phyloP scores from a whole-genome alignment of 2,329 filamentous ascomycete genomes.

The Ustulina deusta region DNA sequence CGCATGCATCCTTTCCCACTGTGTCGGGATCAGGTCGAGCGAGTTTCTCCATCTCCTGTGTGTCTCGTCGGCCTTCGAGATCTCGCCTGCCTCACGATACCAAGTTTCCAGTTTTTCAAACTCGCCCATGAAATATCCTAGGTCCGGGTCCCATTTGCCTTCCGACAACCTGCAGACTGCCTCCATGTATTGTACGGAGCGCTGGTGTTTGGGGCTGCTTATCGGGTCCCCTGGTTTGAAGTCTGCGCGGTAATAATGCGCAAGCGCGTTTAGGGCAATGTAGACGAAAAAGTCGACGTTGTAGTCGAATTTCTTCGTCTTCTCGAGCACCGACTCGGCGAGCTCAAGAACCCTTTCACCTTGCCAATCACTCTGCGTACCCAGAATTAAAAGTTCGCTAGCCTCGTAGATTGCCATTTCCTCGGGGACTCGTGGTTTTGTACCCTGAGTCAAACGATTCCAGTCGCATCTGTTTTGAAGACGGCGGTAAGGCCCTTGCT shows the following conservation, averaged over 20 bases:
- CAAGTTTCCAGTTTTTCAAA: conserved; percentile 47
- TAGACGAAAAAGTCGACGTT: conserved; percentile 48
- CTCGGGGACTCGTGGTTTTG: conserved; percentile 44
- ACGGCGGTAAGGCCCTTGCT: conserved; percentile 44
- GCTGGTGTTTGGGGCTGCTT: conserved; percentile 38
- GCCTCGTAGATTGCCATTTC: conserved; percentile 46
- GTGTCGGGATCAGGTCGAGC: conserved; percentile 45
- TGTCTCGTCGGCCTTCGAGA: conserved; percentile 39
- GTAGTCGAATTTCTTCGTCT: conserved; percentile 45
- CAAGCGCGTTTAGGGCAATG: conserved; percentile 45
- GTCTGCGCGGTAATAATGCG: conserved; percentile 45
- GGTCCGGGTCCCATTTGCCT: conserved; percentile 47
- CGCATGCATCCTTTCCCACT: conserved; percentile 42
- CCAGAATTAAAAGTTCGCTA: conserved; percentile 46
- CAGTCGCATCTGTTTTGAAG: conserved; percentile 48
- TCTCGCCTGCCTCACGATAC: conserved; percentile 48
- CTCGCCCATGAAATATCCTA: conserved; percentile 49
- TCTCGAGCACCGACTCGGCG: conserved; percentile 46
- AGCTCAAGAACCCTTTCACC: conserved; percentile 43
- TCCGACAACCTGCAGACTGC: conserved; percentile 45
- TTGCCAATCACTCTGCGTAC: conserved; percentile 45
- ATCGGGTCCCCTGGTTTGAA: conserved; percentile 40
- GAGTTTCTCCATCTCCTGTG: conserved; percentile 43
- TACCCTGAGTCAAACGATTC: conserved; percentile 40
- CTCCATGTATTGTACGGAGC: conserved; percentile 46